These are phyloP conservation scores for Vaccinium corymbosum DNA, from an alignment of 148 eudicot species.

Conservation along the genomic window DNA sequence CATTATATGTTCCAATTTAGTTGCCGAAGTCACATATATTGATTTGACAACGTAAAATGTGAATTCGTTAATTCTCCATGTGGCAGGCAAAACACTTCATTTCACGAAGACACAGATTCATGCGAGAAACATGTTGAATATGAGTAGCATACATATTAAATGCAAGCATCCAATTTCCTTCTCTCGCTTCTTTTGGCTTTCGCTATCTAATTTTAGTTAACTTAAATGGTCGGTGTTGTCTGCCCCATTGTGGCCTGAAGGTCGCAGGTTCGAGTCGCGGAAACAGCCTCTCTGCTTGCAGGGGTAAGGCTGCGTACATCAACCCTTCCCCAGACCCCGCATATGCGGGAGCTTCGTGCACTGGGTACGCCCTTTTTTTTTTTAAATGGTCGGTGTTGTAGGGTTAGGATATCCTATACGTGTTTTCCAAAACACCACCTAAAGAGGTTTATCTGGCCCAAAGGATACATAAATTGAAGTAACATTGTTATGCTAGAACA, in stretches of 20 bases:
- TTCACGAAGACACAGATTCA: conserved; percentile 25
- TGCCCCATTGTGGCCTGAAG: no score
- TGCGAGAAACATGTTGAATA: background rate
- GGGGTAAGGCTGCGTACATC: no score
- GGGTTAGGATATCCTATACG: background rate
- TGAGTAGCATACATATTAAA: background rate
- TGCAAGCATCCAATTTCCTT: background rate
- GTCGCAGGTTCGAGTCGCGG: no score
- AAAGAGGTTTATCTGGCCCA: background rate
- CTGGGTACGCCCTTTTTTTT: no score
- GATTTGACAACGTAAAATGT: background rate
- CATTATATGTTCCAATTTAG: background rate
- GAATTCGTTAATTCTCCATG: background rate
- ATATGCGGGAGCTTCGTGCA: no score
- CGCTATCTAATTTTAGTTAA: background rate
- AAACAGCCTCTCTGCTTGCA: no score
- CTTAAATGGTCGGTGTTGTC: background rate
- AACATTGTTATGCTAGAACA: background rate
- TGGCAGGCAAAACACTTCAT: conserved; percentile 39
- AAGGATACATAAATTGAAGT: background rate
- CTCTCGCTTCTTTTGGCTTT: background rate
- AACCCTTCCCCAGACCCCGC: no score
- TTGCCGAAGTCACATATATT: background rate
- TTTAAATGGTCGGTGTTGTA: background rate
- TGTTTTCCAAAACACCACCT: background rate